Base-by-base conservation (phyloP, 73 alveolate genomes). In the Paramecium octaurelia region DNA sequence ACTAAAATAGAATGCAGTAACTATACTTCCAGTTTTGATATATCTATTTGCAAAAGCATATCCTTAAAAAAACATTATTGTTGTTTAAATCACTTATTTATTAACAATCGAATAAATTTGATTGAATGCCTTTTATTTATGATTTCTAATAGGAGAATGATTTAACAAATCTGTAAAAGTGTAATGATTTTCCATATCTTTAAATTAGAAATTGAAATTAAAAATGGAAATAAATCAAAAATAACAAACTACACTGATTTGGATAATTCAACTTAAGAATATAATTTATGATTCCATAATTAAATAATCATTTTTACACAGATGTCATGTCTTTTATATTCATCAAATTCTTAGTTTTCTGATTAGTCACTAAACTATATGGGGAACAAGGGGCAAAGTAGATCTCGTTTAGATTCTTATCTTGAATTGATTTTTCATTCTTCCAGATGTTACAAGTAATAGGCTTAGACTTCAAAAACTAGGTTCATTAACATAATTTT, bases 301-400 rank as follows among this genome's bases (percentile, higher is more conserved):
- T 16, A 73, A 36, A 34, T 35, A 29, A 29, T 73, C 57, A 73
- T 35, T 73, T 64, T 64, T 27, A 27, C 12, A 73, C 35, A 38
- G 87, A 36, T 5, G 57, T 73, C 87, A 73, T 73, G 18, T 73
- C 87, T 38, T 40, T 73, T 29, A 21, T 23, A n/a, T 34, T 73
- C 40, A 73, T 73, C 20, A 73, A 73, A 21, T 73, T 36, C 59
- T 73, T 35, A 35, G 87, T 73, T 73, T 73, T 73, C 34, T 73
- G 21, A 73, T 34, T 36, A 73, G 46, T 73, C 60, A 80, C 91
- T 24, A 80, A 42, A 23, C 75, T 24, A 14, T 46, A 80, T 31
- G 91, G 91, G 46, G 91, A 80, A 59, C 91, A 80, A 0, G 91
- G 91, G 18, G 91, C 44, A 44, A 80, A 80, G 24, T 44, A 80